Percentiles rank a stretch among this genome's conserved stretches.
Evolutionary conservation across 2,329 filamentous ascomycete genomes (phyloP).

Genomic region (Cladophialophora carrionii): DNA sequence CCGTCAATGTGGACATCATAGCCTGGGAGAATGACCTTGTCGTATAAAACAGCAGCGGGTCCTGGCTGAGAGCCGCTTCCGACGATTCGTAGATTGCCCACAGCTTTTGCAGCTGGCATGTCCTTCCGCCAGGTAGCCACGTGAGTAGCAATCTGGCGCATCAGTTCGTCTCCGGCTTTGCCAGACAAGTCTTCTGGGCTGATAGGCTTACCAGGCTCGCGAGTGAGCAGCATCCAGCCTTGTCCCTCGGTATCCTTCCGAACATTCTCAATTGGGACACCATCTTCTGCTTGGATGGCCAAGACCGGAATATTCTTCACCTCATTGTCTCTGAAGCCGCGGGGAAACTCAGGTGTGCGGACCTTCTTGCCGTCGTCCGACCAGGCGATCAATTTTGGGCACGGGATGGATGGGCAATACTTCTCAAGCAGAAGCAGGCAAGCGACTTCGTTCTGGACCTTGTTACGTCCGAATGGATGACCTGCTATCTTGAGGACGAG

Average conservation of each 20-base stretch:
- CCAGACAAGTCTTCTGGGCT: constrained; percentile 25
- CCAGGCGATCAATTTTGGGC: constrained; percentile 32
- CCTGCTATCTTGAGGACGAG: constrained; percentile 33
- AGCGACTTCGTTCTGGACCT: constrained; percentile 35
- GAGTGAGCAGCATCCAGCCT: constrained; percentile 31
- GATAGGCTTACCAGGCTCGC: constrained; percentile 27
- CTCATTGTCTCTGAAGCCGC: constrained; percentile 19
- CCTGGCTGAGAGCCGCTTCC: constrained; percentile 15
- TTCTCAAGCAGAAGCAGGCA: constrained; percentile 30
- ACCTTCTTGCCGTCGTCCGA: constrained; percentile 33
- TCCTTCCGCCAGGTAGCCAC: constrained; percentile 31
- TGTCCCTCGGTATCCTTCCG: constrained; percentile 23
- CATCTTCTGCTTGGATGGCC: constrained; percentile 21
- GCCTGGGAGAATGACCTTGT: constrained; percentile 28
- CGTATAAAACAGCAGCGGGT: constrained; percentile 25
- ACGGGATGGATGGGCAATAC: constrained; percentile 32
- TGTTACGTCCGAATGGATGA: constrained; percentile 25
- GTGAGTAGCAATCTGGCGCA: constrained; percentile 29
- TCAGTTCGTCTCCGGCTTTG: constrained; percentile 22
- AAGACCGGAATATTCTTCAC: constrained; percentile 14
- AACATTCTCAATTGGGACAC: neutral
- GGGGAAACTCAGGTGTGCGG: constrained; percentile 23
- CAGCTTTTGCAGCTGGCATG: constrained; percentile 25
- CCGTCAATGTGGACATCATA: constrained; percentile 30
- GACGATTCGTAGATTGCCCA: constrained; percentile 32